Evolutionary conservation across 805 yeast genomes (phyloP).

Genomic region (Maudiozyma pseudohumilis): DNA sequence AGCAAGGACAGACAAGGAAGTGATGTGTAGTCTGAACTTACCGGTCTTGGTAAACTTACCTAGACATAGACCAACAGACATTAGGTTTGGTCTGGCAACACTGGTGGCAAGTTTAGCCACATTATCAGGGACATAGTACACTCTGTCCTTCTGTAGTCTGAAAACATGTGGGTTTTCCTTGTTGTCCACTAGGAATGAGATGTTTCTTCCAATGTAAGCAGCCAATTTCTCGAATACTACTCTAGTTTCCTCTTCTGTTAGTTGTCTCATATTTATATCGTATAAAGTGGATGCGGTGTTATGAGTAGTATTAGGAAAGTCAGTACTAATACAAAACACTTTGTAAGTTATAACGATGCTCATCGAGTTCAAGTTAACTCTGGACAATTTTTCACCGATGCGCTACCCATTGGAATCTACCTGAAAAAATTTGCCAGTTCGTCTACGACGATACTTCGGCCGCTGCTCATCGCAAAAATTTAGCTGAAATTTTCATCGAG

Average conservation of each 20-base stretch:
- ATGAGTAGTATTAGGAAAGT: too few relatives aligned
- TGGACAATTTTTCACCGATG: too few relatives aligned
- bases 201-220: conserved; percentile 93
- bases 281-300: too few relatives aligned
- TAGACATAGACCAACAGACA: conserved; percentile 88
- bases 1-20: conserved; percentile 75
- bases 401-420: too few relatives aligned
- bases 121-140: conserved; percentile 78
- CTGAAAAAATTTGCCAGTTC: too few relatives aligned
- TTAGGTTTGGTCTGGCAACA: conserved; percentile 76
- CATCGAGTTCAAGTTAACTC: too few relatives aligned
- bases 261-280: conserved; percentile 62
- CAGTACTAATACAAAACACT: too few relatives aligned
- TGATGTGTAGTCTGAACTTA: conserved; percentile 87
- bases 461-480: too few relatives aligned
- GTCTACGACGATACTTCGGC: too few relatives aligned
- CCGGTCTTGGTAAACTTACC: conserved; percentile 98
- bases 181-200: conserved; percentile 76
- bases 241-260: conserved; percentile 94
- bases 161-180: conserved; percentile 80
- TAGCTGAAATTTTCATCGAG: too few relatives aligned
- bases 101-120: conserved; percentile 84
- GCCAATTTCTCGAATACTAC: conserved; percentile 94
- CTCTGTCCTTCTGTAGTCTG: conserved; percentile 92
- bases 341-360: too few relatives aligned